These are phyloP conservation scores for Lactifluus subvellereus DNA, from an alignment of 768 basidiomycete genomes.

Conservation along the genomic window DNA sequence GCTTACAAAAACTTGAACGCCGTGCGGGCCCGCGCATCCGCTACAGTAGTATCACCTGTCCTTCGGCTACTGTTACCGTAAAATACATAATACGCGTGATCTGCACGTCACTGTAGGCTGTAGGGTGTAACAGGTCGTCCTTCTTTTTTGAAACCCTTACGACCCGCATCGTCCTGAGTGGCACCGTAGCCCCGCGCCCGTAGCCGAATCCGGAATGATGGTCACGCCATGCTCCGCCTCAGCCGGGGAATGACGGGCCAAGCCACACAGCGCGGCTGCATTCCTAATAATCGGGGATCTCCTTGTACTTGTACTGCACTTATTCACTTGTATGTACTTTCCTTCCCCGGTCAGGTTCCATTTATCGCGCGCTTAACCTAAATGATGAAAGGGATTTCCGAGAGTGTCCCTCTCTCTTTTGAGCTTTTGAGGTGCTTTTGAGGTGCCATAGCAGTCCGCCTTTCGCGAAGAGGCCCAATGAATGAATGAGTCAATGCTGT, in stretches of 20 bases:
- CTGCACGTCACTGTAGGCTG: not conserved
- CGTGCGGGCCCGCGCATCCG: not conserved
- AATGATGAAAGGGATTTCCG: not conserved
- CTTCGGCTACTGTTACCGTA: not conserved
- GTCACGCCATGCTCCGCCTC: not conserved
- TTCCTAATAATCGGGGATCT: not conserved
- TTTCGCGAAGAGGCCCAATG: not conserved
- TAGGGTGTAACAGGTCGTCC: not conserved
- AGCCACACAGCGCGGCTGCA: not conserved
- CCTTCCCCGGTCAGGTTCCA: not conserved
- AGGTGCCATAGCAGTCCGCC: not conserved
- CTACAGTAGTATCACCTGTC: not conserved
- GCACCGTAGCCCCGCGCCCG: not conserved
- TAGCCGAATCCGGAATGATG: not conserved
- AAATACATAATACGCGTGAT: conserved; percentile 7
- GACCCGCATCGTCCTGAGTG: not conserved
- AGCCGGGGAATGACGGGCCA: conserved; percentile 5
- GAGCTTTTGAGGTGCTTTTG: too few relatives aligned
- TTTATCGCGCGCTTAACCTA: not conserved
- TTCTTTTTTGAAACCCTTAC: not conserved
- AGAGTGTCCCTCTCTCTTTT: too few relatives aligned
- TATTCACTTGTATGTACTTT: not conserved
- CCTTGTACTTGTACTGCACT: not conserved
- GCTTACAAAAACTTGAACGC: too few relatives aligned
- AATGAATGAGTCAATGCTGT: not conserved